Conservation (phyloP, 257 asterid genomes). For the Echites panduratus region DNA sequence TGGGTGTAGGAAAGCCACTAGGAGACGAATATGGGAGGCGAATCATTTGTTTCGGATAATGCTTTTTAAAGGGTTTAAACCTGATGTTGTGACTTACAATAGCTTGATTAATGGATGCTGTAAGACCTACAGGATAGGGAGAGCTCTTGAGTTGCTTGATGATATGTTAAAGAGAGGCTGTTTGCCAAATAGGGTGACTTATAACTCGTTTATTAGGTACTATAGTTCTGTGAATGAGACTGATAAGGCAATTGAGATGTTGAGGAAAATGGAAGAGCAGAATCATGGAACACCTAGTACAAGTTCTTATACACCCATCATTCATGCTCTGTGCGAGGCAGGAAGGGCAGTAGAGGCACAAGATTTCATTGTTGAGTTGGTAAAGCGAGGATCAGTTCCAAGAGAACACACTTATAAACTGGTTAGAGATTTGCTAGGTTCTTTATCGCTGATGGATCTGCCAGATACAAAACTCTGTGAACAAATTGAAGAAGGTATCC, state of each 20-base stretch:
- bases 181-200: constrained; percentile 68
- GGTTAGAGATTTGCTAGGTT: constrained; percentile 42
- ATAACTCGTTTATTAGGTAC: constrained; percentile 77
- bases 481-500: constrained; percentile 54
- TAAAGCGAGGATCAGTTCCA: constrained; percentile 63
- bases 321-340: constrained; percentile 73
- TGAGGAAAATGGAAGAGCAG: constrained; percentile 65
- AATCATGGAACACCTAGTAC: constrained; percentile 58
- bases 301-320: constrained; percentile 71
- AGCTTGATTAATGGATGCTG: constrained; percentile 91
- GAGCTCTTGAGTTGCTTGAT: constrained; percentile 83
- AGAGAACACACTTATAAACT: constrained; percentile 69
- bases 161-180: constrained; percentile 71
- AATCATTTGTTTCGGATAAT: constrained; percentile 80
- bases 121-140: constrained; percentile 72
- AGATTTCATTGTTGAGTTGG: constrained; percentile 59
- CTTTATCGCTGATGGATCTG: constrained; percentile 41
- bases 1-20: constrained; percentile 69
- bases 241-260: constrained; percentile 74
- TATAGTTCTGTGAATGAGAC: constrained; percentile 77
- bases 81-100: constrained; percentile 95
- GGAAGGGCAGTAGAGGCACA: constrained; percentile 68
- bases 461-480: constrained; percentile 30
- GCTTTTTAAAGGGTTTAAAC: constrained; percentile 76
- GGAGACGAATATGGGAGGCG: constrained; percentile 90